A percentile compares a stretch with the other conserved stretches of the same genome.
Evolutionary conservation across 1,139 yeast genomes (phyloP).

Genomic region (Casaregolazyma lundiana): DNA sequence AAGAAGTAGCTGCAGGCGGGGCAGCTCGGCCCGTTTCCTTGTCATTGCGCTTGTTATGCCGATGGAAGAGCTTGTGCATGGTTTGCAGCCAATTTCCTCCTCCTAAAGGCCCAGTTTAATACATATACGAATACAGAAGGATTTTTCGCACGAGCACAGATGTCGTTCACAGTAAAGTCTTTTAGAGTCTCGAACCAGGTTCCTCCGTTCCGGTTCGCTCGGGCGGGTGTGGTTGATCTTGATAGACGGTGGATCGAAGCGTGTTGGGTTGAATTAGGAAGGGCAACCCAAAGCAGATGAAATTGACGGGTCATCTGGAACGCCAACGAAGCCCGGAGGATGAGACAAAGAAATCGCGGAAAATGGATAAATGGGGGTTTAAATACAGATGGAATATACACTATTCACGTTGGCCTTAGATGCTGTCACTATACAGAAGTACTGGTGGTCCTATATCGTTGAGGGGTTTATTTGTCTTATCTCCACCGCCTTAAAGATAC

Average conservation of each 20-base stretch:
- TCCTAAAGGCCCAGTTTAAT: background rate
- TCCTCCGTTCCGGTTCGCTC: background rate
- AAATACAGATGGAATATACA: too few relatives aligned
- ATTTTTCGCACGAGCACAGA: background rate
- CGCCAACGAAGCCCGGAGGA: too few relatives aligned
- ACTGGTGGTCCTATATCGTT: too few relatives aligned
- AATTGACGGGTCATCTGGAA: background rate
- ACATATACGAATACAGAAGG: constrained; percentile 1
- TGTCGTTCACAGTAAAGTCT: background rate
- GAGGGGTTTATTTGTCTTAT: too few relatives aligned
- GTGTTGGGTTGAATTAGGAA: background rate
- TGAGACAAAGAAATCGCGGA: too few relatives aligned
- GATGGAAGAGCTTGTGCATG: background rate
- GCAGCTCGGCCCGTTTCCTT: background rate
- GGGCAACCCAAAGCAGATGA: background rate
- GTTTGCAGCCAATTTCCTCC: background rate
- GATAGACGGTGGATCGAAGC: background rate
- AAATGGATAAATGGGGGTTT: too few relatives aligned
- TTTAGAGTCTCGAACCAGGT: background rate
- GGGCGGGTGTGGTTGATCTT: background rate
- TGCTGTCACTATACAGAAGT: too few relatives aligned
- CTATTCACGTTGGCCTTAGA: too few relatives aligned
- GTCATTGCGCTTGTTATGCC: background rate
- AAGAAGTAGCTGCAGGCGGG: background rate
- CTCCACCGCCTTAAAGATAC: too few relatives aligned